Evolutionary conservation across 805 yeast genomes (phyloP).

Genomic region (Pichia heedii): DNA sequence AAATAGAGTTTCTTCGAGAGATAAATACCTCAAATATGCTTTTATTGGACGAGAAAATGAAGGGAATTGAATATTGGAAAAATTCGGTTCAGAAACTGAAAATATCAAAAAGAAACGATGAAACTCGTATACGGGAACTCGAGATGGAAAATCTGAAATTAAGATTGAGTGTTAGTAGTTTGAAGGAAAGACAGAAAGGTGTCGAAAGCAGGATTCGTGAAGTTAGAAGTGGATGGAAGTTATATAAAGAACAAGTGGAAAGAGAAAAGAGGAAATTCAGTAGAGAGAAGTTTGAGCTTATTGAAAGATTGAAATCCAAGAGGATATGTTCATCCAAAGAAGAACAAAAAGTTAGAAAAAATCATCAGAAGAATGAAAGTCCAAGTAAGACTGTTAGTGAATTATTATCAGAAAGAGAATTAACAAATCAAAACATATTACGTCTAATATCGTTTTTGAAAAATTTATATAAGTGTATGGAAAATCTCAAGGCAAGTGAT

Average conservation of each 20-base stretch:
- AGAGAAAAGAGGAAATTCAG: conserved; percentile 13
- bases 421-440: conserved; percentile 9
- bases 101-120: conserved; percentile 10
- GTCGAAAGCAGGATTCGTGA: conserved; percentile 8
- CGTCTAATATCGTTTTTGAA: not conserved
- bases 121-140: conserved; percentile 13
- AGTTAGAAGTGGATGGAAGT: conserved; percentile 14
- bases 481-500: conserved; percentile 11
- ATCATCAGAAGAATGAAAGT: not conserved
- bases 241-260: conserved; percentile 14
- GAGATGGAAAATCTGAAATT: conserved; percentile 15
- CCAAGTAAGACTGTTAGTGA: not conserved
- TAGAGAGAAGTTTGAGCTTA: conserved; percentile 1
- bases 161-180: conserved; percentile 8
- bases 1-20: conserved; percentile 16
- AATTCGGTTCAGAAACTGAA: conserved; percentile 5
- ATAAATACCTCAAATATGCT: conserved; percentile 11
- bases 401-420: conserved; percentile 6
- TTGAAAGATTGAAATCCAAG: not conserved
- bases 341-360: not conserved
- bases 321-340: not conserved
- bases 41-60: conserved; percentile 10
- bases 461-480: conserved; percentile 10
- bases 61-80: conserved; percentile 11
- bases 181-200: conserved; percentile 8